Base-by-base conservation (phyloP, 192 early-diverging fungal genomes). In the Haplosporangium gracile region DNA sequence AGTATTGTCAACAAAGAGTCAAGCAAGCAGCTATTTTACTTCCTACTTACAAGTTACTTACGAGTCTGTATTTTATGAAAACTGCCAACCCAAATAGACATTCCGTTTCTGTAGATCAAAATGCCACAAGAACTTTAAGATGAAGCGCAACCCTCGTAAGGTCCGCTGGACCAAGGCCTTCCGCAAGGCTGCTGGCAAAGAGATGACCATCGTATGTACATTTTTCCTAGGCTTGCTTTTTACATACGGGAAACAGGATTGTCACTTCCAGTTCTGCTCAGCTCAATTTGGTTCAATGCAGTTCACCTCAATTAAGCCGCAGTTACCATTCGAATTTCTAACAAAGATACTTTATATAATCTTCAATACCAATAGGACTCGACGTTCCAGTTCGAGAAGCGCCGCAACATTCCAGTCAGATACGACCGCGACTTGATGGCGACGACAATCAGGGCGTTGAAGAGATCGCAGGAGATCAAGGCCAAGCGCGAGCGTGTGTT, bases 161-260 rank as follows among this genome's bases (percentile, higher is more conserved):
- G 97, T 99, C 76, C 93, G 95, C 81, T 99, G 99, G 99, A 99
- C 99, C 75, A 99, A 99, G 94, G 98, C 99, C 15, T 99, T 99
- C 97, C 93, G 99, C 78, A 96, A 96, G 89, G 95, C 99, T 20
- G 96, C 97, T 22, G 99, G 99, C 88, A 99, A 99, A 92, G 99
- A 99, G 91, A 99, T 99, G 99, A 93, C 95, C 6, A 98, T 99
- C 79, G 97, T 95, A 95, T 75, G 93, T 93, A 29, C 13, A 40
- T 73, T 47, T 76, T 45, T 34, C 43, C 24, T 45, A 29, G 36
- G 10, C 5, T 51, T 51, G 20, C 10, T 63, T 16, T 38, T 70
- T 0, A 78, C 53, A 51, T 51, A 26, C n/a, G 26, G 49, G 18
- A 16, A 29, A 36, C 10, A 77, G 34, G 43, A 40, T 22, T 47